A percentile compares a stretch with the other conserved stretches of the same genome.
These are phyloP conservation scores for Cercospora sp. DNA, from an alignment of 2,329 filamentous ascomycete genomes.

Conservation along the genomic window DNA sequence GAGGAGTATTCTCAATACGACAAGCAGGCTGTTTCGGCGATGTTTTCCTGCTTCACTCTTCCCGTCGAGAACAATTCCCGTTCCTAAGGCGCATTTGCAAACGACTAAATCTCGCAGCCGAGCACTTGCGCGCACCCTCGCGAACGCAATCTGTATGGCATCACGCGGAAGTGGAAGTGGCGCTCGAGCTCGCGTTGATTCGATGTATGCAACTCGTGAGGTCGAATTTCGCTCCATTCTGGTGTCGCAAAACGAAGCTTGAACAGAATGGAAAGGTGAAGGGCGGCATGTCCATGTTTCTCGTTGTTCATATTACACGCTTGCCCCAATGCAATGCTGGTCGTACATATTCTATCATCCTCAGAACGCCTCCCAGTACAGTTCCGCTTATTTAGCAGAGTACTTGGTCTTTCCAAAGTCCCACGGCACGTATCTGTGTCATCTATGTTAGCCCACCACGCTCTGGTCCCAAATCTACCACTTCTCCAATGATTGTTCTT, in stretches of 20 bases:
- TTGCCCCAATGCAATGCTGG: constrained; percentile 18
- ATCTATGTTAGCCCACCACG: constrained; percentile 22
- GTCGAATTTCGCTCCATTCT: no score
- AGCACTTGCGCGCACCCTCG: no score
- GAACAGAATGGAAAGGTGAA: background rate
- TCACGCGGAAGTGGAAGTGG: no score
- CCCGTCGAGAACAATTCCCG: no score
- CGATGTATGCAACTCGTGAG: no score
- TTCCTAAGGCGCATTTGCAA: no score
- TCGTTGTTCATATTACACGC: constrained; percentile 8
- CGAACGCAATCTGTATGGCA: no score
- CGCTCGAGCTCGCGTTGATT: no score
- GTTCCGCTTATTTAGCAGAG: constrained; percentile 31
- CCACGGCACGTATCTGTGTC: constrained; percentile 41
- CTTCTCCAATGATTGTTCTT: background rate
- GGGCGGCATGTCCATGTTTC: background rate
- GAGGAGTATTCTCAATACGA: no score
- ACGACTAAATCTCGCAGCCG: no score
- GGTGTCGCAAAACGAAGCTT: background rate
- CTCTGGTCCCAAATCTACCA: background rate
- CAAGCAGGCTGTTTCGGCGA: no score
- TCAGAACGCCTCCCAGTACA: background rate
- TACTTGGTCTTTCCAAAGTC: constrained; percentile 44
- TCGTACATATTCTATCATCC: constrained; percentile 18
- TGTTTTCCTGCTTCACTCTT: no score